phyloP scores from a whole-genome alignment of 108 stramenopile genomes.

The Cyclotella distinguenda region DNA sequence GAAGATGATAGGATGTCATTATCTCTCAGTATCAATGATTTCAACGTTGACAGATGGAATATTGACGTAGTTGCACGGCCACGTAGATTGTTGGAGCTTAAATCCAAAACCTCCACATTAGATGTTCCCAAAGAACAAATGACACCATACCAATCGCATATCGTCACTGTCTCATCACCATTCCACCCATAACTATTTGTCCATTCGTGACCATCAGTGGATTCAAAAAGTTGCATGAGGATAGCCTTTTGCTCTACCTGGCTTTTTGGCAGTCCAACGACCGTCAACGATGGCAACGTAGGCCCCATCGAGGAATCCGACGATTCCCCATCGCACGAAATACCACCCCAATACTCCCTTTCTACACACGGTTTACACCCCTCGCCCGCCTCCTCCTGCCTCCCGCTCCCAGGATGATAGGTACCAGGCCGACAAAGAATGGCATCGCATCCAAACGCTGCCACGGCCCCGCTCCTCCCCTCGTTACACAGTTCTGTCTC shows the following conservation, averaged over 20 bases:
- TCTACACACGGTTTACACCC: slow-evolving; percentile 12
- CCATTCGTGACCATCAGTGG: slow-evolving; percentile 14
- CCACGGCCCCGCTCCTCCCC: slow-evolving; percentile 41
- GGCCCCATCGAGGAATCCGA: not conserved
- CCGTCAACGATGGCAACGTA: too few relatives aligned
- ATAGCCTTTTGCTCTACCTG: slow-evolving; percentile 10
- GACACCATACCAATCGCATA: slow-evolving; percentile 33
- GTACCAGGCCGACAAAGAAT: slow-evolving; percentile 66
- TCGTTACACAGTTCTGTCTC: slow-evolving; percentile 2
- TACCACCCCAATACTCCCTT: slow-evolving; percentile 13
- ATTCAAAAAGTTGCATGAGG: slow-evolving; percentile 21
- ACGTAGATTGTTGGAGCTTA: slow-evolving; percentile 20
- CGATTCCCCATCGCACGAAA: not conserved
- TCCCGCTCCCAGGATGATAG: slow-evolving; percentile 36
- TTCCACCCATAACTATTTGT: slow-evolving; percentile 14
- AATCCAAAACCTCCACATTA: slow-evolving; percentile 7
- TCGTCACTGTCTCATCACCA: not conserved
- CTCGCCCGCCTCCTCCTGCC: slow-evolving; percentile 26
- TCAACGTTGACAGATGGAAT: slow-evolving; percentile 10
- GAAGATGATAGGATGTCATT: slow-evolving; percentile 10
- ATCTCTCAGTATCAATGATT: slow-evolving; percentile 14
- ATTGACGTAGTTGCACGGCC: slow-evolving; percentile 4
- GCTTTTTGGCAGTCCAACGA: not conserved
- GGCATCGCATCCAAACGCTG: slow-evolving; percentile 55
- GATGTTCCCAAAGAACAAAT: not conserved